These are phyloP conservation scores for Fragilaria crotonensis DNA, from an alignment of 108 stramenopile genomes.

Conservation along the genomic window DNA sequence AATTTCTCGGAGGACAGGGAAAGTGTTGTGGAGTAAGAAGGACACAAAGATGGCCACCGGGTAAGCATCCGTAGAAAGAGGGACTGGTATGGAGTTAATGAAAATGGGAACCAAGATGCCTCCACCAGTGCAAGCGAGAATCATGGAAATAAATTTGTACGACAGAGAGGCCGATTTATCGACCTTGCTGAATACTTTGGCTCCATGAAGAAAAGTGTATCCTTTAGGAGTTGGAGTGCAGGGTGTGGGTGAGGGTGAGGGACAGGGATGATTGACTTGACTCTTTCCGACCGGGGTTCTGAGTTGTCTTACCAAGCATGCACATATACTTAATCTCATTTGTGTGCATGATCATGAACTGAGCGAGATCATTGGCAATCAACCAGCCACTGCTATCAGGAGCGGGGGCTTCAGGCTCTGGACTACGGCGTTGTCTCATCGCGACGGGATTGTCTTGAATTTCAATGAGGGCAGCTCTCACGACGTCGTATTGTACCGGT, in stretches of 20 bases:
- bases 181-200: neutral
- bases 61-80: constrained; percentile 72
- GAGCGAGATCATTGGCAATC: constrained; percentile 54
- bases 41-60: constrained; percentile 65
- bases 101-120: constrained; percentile 86
- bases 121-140: constrained; percentile 76
- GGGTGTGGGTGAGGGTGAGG: too few species aligned
- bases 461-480: too few species aligned
- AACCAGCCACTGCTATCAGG: constrained; percentile 77
- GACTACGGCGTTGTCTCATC: neutral
- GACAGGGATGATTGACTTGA: too few species aligned
- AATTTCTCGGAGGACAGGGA: constrained; percentile 75
- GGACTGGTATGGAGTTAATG: constrained; percentile 73
- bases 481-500: too few species aligned
- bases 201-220: constrained; percentile 72
- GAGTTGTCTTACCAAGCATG: constrained; percentile 35
- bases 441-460: too few species aligned
- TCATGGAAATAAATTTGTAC: constrained; percentile 68
- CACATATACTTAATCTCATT: constrained; percentile 65
- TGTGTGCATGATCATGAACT: constrained; percentile 69
- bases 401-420: neutral
- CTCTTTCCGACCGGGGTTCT: too few species aligned
- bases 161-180: constrained; percentile 23
- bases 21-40: constrained; percentile 63
- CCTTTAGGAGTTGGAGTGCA: too few species aligned